Base-by-base conservation (phyloP, 2,329 filamentous ascomycete species). In the Claviceps sp. region DNA sequence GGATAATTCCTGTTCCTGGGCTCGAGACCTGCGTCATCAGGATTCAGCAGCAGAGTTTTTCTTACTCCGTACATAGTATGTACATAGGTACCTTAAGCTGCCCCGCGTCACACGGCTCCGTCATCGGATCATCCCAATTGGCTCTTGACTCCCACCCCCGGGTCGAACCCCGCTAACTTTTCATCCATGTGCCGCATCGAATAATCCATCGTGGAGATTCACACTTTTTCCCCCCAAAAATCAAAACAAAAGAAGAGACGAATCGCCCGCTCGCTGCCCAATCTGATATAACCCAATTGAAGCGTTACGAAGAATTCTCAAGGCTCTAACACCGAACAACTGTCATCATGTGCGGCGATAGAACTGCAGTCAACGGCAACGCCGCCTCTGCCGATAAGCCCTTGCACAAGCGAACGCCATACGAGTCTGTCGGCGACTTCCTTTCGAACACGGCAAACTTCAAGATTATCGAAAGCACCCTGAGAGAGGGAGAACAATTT, bases 401-500 rank as follows among this genome's bases (percentile, higher is more conserved):
- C 5, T 36, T 49, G 26, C 47, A 49, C 47, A 49, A 49, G 47
- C 47, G 47, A 6, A 49, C 47, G n/a, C 39, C 39, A 22, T 49
- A 56, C 29, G 50, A 56, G 46, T 51, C 54, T 20, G 54, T 56
- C n/a, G 51, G 50, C 38, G 55, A 56, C 49, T 50, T 54, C 40
- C 47, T 54, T 9, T 55, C 55, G 16, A 59, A 59, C 34, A 52
- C 52, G 40, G 23, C 37, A 50, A 53, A 50, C 2, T 59, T 58
- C 38, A 50, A 58, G 40, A 59, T 59, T 36, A 51, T 49, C 49
- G 40, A 51, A 29, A 49, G 47, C 47, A 50, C 55, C 2, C 23
- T 51, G 16, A 45, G 46, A 55, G 87, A 91, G 71, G 86, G 89
- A 65, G 89, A 95, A 71, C 88, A 95, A 61, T 82, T 82, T 60